Conservation (phyloP, 2,329 filamentous ascomycete species). For the Fusarium clavum region DNA sequence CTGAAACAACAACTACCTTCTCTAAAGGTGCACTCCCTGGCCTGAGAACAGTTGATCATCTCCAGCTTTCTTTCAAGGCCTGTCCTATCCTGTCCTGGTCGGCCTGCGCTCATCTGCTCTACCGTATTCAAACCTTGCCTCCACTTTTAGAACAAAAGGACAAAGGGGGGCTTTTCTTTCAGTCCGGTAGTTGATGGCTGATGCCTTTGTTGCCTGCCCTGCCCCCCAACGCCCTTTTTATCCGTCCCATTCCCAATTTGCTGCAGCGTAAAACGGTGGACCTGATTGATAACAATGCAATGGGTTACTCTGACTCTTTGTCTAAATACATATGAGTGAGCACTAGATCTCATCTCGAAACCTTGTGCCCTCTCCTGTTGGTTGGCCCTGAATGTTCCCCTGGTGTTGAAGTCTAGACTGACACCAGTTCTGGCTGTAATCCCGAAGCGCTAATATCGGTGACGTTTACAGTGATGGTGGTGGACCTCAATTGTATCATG, state of each 20-base stretch:
- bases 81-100: conserved; percentile 5
- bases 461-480: conserved; percentile 17
- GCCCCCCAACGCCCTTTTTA: not conserved
- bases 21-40: not conserved
- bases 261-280: conserved; percentile 8
- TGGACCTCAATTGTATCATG: conserved; percentile 3
- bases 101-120: not conserved
- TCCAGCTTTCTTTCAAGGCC: not conserved
- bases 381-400: conserved; percentile 8
- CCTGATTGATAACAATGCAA: not conserved
- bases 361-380: conserved; percentile 9
- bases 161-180: conserved; percentile 19
- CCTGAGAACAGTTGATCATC: conserved; percentile 11
- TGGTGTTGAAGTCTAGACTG: not conserved
- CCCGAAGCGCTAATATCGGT: conserved; percentile 15
- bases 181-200: conserved; percentile 10
- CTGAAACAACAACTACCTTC: conserved; percentile 23
- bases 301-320: not conserved
- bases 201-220: not conserved
- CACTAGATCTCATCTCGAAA: conserved; percentile 5
- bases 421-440: conserved; percentile 5
- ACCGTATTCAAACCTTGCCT: not conserved
- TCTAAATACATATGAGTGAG: conserved; percentile 6
- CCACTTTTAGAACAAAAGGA: conserved; percentile 22
- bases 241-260: conserved; percentile 14